Evolutionary conservation across 345 rosid species (phyloP).

Genomic region (Trapa bicornis): DNA sequence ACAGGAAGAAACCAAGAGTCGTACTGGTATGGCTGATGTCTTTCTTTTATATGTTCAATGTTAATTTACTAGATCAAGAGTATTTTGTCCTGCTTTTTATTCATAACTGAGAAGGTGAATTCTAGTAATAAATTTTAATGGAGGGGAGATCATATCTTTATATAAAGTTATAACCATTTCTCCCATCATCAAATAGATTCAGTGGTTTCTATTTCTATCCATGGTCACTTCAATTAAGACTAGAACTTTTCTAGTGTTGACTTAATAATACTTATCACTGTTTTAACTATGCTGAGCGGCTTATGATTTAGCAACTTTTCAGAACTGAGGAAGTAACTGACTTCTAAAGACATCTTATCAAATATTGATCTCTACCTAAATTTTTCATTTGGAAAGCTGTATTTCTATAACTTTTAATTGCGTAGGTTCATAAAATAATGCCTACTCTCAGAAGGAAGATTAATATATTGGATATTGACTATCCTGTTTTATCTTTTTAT

Average conservation of each 20-base stretch:
- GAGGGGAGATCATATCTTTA: not conserved
- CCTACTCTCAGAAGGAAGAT: not conserved
- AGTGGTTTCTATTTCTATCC: no score
- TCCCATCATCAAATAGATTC: not conserved
- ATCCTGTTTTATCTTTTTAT: not conserved
- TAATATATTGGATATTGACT: not conserved
- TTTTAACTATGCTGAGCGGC: no score
- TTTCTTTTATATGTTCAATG: not conserved
- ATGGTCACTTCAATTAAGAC: no score
- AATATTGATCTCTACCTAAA: not conserved
- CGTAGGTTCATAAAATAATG: not conserved
- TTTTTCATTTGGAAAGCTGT: not conserved
- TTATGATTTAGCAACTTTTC: no score
- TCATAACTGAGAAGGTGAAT: not conserved
- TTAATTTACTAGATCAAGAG: not conserved
- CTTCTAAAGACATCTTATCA: no score
- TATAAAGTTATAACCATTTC: not conserved
- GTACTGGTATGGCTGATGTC: slow-evolving; percentile 30
- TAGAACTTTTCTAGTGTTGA: no score
- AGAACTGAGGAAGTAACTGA: no score
- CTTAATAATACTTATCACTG: no score
- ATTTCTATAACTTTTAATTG: not conserved
- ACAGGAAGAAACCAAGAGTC: slow-evolving; percentile 70
- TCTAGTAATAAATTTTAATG: not conserved
- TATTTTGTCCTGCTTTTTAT: not conserved